phyloP scores from a whole-genome alignment of 2,329 filamentous ascomycete genomes.

The Coniella vitis region DNA sequence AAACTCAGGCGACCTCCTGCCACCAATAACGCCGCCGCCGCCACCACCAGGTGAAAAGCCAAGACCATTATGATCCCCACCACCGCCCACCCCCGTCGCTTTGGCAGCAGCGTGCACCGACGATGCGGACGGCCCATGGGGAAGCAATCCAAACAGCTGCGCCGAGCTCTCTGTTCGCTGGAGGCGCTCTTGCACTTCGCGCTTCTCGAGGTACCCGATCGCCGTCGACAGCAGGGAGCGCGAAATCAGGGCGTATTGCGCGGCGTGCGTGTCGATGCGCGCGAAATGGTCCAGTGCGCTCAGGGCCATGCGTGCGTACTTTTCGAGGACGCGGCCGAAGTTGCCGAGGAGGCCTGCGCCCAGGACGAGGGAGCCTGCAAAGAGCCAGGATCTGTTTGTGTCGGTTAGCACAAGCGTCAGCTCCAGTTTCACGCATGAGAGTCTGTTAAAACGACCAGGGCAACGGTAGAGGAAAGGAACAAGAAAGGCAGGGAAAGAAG shows the following conservation, averaged over 20 bases:
- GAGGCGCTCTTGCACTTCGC: slow-evolving; percentile 39
- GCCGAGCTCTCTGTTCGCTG: slow-evolving; percentile 44
- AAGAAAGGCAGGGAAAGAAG: neutral
- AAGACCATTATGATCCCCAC: no score
- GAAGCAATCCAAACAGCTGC: slow-evolving; percentile 44
- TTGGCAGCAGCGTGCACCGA: no score
- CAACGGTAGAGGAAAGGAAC: neutral
- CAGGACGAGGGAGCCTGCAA: slow-evolving; percentile 45
- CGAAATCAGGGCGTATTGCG: slow-evolving; percentile 47
- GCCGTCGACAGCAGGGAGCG: slow-evolving; percentile 42
- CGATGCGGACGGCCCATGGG: slow-evolving; percentile 20
- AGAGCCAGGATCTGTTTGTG: slow-evolving; percentile 42
- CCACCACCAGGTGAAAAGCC: no score
- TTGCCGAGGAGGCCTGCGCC: slow-evolving; percentile 44
- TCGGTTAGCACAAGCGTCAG: no score
- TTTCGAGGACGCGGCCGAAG: slow-evolving; percentile 46
- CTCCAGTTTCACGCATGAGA: no score
- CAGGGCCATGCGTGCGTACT: slow-evolving; percentile 41
- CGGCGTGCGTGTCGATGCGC: slow-evolving; percentile 41
- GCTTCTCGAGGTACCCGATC: slow-evolving; percentile 39
- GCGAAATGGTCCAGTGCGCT: slow-evolving; percentile 43
- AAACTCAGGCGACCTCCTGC: neutral
- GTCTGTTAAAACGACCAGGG: no score
- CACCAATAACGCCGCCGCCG: neutral
- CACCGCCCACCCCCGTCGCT: no score